Evolutionary conservation across 495 filamentous ascomycete genomes (phyloP).

Genomic region (Amniculicola lignicola): DNA sequence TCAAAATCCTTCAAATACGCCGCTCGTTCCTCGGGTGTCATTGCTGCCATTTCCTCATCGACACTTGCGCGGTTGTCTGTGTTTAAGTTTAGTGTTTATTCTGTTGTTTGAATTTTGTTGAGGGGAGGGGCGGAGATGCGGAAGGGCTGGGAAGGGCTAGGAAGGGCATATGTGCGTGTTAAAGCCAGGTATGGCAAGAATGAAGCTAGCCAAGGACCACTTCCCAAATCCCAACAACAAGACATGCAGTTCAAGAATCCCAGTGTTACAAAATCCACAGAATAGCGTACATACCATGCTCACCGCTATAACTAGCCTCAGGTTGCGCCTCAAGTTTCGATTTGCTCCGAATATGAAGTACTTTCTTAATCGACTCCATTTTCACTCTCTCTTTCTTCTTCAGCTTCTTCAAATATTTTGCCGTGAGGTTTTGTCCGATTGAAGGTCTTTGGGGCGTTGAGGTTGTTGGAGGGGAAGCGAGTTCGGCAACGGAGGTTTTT

Average conservation of each 20-base stretch:
- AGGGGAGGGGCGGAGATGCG: too few species aligned
- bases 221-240: too few species aligned
- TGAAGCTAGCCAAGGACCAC: background rate
- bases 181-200: background rate
- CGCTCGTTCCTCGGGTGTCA: slow-evolving; percentile 21
- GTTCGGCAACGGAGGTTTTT: too few species aligned
- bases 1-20: slow-evolving; percentile 26
- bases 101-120: too few species aligned
- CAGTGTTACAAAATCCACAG: background rate
- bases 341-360: slow-evolving; percentile 24
- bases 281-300: slow-evolving; percentile 22
- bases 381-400: too few species aligned
- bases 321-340: slow-evolving; percentile 6
- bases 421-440: too few species aligned
- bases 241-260: background rate
- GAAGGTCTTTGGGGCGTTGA: too few species aligned
- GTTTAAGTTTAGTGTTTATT: background rate
- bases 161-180: background rate
- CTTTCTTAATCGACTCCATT: slow-evolving; percentile 24
- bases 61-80: slow-evolving; percentile 8
- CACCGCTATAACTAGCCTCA: background rate
- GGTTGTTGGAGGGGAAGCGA: too few species aligned
- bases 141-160: too few species aligned
- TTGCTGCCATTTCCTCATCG: slow-evolving; percentile 25
- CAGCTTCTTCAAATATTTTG: too few species aligned